A percentile compares a stretch with the other conserved stretches of the same genome.
Evolutionary conservation across 352 stramenopile genomes (phyloP).

Genomic region (Pelagophyceae sp.): DNA sequence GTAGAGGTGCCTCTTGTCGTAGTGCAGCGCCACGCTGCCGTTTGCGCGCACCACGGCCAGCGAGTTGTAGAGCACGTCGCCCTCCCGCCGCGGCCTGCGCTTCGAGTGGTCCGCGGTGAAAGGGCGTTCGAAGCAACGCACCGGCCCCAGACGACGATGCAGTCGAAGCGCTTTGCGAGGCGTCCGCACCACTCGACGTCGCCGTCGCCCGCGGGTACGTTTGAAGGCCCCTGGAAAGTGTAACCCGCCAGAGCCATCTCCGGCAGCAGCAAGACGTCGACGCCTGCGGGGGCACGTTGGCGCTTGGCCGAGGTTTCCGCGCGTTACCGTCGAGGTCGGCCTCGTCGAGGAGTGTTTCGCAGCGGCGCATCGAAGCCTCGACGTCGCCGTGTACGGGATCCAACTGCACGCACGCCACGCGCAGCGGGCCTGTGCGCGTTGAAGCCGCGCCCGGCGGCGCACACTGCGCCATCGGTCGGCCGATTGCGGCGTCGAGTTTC

Average conservation of each 20-base stretch:
- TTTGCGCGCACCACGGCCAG: not conserved
- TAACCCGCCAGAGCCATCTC: constrained; percentile 1
- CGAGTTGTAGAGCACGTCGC: not conserved
- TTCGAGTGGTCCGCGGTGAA: not conserved
- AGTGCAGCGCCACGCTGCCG: not conserved
- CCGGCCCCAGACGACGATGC: not conserved
- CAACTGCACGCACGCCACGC: too few species aligned
- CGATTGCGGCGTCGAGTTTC: too few species aligned
- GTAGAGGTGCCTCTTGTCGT: constrained; percentile 12
- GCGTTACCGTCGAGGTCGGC: too few species aligned
- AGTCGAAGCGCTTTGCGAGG: not conserved
- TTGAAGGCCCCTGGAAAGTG: not conserved
- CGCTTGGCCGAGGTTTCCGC: too few species aligned
- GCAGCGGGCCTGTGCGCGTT: too few species aligned
- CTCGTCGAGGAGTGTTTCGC: too few species aligned
- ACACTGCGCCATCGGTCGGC: too few species aligned
- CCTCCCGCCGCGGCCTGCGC: not conserved
- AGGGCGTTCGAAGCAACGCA: not conserved
- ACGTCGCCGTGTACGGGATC: too few species aligned
- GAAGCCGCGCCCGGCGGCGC: too few species aligned
- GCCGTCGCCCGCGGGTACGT: not conserved
- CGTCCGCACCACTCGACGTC: not conserved
- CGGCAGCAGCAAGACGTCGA: not conserved
- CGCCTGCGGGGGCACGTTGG: too few species aligned
- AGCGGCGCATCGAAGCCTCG: too few species aligned